Evolutionary conservation across 2,329 filamentous ascomycete genomes (phyloP).

Genomic region (Scedosporium minutisporum): DNA sequence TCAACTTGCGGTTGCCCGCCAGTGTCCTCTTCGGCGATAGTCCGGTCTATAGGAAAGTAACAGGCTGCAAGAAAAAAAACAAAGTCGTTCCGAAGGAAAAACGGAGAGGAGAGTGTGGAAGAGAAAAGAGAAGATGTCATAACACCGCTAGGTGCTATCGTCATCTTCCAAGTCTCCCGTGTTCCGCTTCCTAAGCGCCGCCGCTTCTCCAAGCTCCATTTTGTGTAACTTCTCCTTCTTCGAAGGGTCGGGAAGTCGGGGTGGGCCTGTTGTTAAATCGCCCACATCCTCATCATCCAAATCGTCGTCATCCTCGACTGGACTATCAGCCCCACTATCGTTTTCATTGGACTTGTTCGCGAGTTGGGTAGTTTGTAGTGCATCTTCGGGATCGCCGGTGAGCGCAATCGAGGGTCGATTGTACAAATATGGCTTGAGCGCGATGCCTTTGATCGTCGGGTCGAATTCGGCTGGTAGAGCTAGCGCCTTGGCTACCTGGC

Average conservation of each 20-base stretch:
- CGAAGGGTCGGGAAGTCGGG: slow-evolving; percentile 32
- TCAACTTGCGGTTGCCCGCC: not conserved
- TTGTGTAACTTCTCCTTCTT: slow-evolving; percentile 44
- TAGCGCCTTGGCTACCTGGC: slow-evolving; percentile 53
- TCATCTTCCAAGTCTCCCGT: slow-evolving; percentile 30
- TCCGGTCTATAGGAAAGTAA: not conserved
- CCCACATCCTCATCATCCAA: slow-evolving; percentile 35
- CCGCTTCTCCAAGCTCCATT: slow-evolving; percentile 51
- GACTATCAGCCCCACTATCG: slow-evolving; percentile 28
- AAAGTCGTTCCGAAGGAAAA: not conserved
- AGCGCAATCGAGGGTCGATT: not conserved
- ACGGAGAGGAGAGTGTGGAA: not conserved
- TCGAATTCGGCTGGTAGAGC: slow-evolving; percentile 54
- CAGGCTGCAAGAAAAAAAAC: not conserved
- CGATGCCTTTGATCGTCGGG: slow-evolving; percentile 50
- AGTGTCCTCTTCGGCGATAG: not conserved
- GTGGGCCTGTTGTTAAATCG: slow-evolving; percentile 26
- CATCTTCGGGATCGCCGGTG: not conserved
- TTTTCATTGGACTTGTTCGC: slow-evolving; percentile 18
- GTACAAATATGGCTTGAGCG: slow-evolving; percentile 15
- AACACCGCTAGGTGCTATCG: slow-evolving; percentile 10
- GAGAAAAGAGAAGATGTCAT: not conserved
- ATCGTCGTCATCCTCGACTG: slow-evolving; percentile 26
- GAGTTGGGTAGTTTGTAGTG: not conserved
- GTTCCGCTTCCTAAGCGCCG: slow-evolving; percentile 33